Evolutionary conservation across 129 eudicot species (phyloP).

Genomic region (Daucus carota): DH1_v3.0 NC_030383.2:15254501-15255000

Average conservation of each 20-base stretch:
- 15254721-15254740: not conserved
- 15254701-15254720: not conserved
- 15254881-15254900: not conserved
- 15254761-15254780: not conserved
- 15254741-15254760: not conserved
- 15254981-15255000: not conserved
- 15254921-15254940: not conserved
- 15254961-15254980: not conserved
- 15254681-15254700: not conserved
- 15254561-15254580: not conserved
- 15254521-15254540: not conserved
- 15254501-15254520: not conserved
- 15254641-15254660: not conserved
- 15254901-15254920: not conserved
- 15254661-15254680: not conserved
- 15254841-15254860: not conserved
- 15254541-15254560: not conserved
- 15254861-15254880: not conserved
- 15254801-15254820: not conserved
- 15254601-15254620: not conserved
- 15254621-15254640: not conserved
- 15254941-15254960: not conserved
- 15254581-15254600: not conserved
- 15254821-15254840: not conserved
- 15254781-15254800: not conserved